Evolutionary conservation across 352 stramenopile species (phyloP).

Genomic region (Phytophthora idaei): DNA sequence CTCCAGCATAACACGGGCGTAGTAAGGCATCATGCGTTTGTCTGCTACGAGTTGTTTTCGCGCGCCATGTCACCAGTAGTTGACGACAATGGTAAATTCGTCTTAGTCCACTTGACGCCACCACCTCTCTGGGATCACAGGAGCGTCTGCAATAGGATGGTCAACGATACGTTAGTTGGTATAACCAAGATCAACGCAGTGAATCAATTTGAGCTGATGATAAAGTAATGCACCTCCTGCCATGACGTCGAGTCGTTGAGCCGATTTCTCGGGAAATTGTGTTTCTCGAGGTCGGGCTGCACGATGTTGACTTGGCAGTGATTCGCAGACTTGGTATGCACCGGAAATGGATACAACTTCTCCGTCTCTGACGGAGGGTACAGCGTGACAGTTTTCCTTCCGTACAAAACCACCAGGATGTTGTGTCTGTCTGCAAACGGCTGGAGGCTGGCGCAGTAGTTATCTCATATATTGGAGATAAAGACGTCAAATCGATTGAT

Average conservation of each 20-base stretch:
- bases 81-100: too few species aligned
- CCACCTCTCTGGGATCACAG: too few species aligned
- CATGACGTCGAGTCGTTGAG: constrained; percentile 39
- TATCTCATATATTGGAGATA: background rate
- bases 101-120: too few species aligned
- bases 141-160: too few species aligned
- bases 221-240: constrained; percentile 47
- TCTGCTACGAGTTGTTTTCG: too few species aligned
- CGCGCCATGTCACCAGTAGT: too few species aligned
- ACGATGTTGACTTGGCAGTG: constrained; percentile 69
- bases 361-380: constrained; percentile 64
- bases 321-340: constrained; percentile 77
- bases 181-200: constrained; percentile 6
- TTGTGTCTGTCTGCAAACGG: constrained; percentile 40
- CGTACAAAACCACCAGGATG: constrained; percentile 71
- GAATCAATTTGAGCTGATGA: background rate
- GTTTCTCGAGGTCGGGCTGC: constrained; percentile 35
- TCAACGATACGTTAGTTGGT: constrained; percentile 15
- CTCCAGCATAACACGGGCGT: too few species aligned
- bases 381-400: constrained; percentile 71
- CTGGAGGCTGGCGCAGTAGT: background rate
- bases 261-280: constrained; percentile 40
- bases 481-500: background rate
- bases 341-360: constrained; percentile 62
- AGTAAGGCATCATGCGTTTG: too few species aligned